Evolutionary conservation across 441 rosid species (phyloP), one percentile per base, ranked within the genome.

Genomic region (Breynia disticha): DNA sequence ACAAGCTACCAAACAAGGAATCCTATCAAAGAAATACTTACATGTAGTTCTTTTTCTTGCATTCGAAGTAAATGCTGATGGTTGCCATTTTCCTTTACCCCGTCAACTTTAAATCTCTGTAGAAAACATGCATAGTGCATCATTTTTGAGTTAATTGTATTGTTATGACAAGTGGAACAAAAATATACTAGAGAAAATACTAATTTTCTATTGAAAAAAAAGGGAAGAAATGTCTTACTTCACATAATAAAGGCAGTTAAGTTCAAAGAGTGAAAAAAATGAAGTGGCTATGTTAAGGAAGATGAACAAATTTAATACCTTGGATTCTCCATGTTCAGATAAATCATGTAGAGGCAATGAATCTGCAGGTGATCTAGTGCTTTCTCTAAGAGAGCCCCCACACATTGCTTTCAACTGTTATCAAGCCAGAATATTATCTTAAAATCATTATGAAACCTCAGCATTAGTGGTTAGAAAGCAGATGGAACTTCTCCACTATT

Each of bases 21-120:
- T 39, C 15, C 5, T 9, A 39, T 39, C 42, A 52, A 48, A 48
- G 39, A 48, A 16, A 61, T 42, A 65, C 90, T 57, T 59, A 86
- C 98, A 72, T 55, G 60, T 18, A 91, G 87, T 72, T 91, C 91
- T 52, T 71, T 79, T 72, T 81, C 86, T 67, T 88, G 97, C 71
- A 75, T 54, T 64, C 74, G 61, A 57, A 91, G 64, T 54, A 78
- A 57, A 65, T 61, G 69, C 69, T 57, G 64, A 63, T 77, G 91
- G 51, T 77, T 71, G 63, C 65, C 57, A 22, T 52, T 75, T 20
- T 66, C 84, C 53, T 72, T 72, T 45, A 55, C 63, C 19, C 22
- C 46, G 76, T 75, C 66, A 66, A 68, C 74, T 64, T 60, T 74
- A 61, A 71, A 71, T 53, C 74, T 63, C 97, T 79, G 73, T 39